phyloP scores from a whole-genome alignment of 106 monocot species.

The Allium sativum region DNA sequence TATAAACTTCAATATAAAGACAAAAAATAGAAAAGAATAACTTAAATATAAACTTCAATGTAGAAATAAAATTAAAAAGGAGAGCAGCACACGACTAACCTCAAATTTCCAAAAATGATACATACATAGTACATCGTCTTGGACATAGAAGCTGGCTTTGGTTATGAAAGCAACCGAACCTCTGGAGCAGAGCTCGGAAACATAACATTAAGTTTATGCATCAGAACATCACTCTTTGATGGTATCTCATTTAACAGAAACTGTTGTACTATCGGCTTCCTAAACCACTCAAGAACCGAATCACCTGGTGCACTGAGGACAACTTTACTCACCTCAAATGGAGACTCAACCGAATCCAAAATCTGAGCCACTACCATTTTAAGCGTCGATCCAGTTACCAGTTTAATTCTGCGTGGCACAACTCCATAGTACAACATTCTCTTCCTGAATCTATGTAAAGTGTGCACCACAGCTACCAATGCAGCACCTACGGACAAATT shows the following conservation, averaged over 20 bases:
- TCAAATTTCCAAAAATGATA: too few relatives aligned
- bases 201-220: constrained; percentile 86
- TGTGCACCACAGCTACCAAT: constrained; percentile 71
- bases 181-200: constrained; percentile 92
- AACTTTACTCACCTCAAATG: constrained; percentile 96
- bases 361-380: constrained; percentile 79
- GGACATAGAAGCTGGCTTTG: constrained; percentile 24
- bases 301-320: constrained; percentile 86
- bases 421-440: constrained; percentile 96
- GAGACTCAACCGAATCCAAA: constrained; percentile 62
- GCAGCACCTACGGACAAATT: constrained; percentile 92
- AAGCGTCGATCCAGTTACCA: constrained; percentile 83
- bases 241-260: constrained; percentile 95
- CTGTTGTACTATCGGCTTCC: constrained; percentile 93
- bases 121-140: too few relatives aligned
- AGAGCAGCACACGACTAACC: too few relatives aligned
- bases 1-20: too few relatives aligned
- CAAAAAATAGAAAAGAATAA: too few relatives aligned
- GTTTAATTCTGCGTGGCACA: constrained; percentile 76
- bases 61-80: too few relatives aligned
- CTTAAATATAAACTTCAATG: too few relatives aligned
- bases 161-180: constrained; percentile 41
- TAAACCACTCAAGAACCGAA: constrained; percentile 88
- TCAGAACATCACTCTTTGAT: constrained; percentile 71
- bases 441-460: constrained; percentile 94